A percentile compares a stretch with the other conserved stretches of the same genome.
Evolutionary conservation across 805 yeast species (phyloP).

Genomic region (Zygosaccharomyces bisporus): DNA sequence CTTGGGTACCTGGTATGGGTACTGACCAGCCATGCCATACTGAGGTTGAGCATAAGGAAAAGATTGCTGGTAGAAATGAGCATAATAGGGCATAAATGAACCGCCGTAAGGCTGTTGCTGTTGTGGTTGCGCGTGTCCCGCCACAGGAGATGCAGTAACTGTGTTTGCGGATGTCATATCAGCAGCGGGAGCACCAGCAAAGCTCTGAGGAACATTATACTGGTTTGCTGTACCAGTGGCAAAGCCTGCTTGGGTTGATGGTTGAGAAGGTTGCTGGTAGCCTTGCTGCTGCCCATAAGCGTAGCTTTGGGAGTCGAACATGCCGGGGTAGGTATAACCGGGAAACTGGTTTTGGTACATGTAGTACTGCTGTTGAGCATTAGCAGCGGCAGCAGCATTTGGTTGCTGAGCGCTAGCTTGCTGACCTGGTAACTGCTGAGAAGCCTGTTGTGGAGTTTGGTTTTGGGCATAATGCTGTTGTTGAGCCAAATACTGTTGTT

Average conservation of each 20-base stretch:
- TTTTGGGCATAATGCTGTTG: conserved; percentile 28
- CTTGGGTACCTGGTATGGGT: conserved; percentile 33
- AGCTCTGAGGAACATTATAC: conserved; percentile 27
- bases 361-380: conserved; percentile 36
- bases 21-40: conserved; percentile 35
- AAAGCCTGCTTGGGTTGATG: conserved; percentile 15
- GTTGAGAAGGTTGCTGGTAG: conserved; percentile 25
- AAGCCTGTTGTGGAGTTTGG: conserved; percentile 30
- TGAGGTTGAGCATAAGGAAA: conserved; percentile 39
- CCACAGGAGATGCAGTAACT: conserved; percentile 26
- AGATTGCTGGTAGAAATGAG: conserved; percentile 36
- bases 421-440: conserved; percentile 30
- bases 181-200: conserved; percentile 26
- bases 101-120: conserved; percentile 34
- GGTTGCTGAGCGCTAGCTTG: conserved; percentile 19
- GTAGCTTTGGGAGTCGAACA: conserved; percentile 35
- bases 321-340: conserved; percentile 37
- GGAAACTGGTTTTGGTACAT: conserved; percentile 39
- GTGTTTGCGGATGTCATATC: conserved; percentile 24
- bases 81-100: conserved; percentile 36
- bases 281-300: conserved; percentile 31
- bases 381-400: conserved; percentile 26
- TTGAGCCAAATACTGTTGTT: conserved; percentile 16
- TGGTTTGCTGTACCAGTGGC: conserved; percentile 19
- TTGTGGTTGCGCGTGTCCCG: conserved; percentile 27